Evolutionary conservation across 306 rosid species (phyloP).

Genomic region (Begonia peltatifolia): DNA sequence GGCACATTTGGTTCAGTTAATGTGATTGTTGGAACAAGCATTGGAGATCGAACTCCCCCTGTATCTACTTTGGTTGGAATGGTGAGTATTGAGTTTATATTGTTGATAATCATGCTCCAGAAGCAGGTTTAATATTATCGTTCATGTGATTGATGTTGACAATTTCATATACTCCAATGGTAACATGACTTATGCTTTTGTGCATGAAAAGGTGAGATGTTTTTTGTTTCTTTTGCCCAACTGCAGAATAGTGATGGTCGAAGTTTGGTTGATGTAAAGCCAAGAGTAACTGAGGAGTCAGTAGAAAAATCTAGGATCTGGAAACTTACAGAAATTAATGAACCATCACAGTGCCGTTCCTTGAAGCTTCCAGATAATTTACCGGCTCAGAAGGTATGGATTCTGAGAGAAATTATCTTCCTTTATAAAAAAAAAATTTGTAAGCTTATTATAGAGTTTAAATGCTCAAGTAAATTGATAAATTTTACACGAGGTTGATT

Average conservation of each 20-base stretch:
- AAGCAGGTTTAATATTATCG: background rate
- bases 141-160: background rate
- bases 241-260: constrained; percentile 72
- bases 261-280: constrained; percentile 77
- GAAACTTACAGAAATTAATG: constrained; percentile 80
- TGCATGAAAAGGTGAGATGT: constrained; percentile 7
- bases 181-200: background rate
- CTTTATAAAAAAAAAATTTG: too few relatives aligned
- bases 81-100: constrained; percentile 32
- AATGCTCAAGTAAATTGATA: too few relatives aligned
- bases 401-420: background rate
- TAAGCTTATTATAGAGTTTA: too few relatives aligned
- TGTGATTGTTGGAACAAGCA: constrained; percentile 63
- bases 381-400: constrained; percentile 63
- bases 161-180: background rate
- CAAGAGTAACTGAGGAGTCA: constrained; percentile 75
- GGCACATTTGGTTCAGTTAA: constrained; percentile 56
- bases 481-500: too few relatives aligned
- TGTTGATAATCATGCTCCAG: background rate
- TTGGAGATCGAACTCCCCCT: constrained; percentile 73
- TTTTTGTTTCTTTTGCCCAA: constrained; percentile 10
- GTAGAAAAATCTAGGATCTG: constrained; percentile 78
- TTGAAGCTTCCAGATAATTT: constrained; percentile 76
- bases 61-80: constrained; percentile 64
- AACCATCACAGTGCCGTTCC: constrained; percentile 73